These are phyloP conservation scores for Penicillium fuscoglaucum DNA, from an alignment of 2,329 filamentous ascomycete species.

Conservation along the genomic window DNA sequence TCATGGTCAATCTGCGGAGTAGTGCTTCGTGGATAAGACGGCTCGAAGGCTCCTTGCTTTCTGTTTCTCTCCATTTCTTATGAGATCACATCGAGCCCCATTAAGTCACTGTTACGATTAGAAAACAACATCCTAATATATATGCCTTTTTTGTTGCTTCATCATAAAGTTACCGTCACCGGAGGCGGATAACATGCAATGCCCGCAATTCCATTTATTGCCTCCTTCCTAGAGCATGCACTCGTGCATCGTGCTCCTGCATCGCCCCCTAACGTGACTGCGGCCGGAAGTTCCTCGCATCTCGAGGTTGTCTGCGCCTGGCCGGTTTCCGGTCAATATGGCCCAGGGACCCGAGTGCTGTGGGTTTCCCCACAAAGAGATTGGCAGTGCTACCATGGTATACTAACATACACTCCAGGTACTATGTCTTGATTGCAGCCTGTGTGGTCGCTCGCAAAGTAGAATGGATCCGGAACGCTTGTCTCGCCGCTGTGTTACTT, in stretches of 20 bases:
- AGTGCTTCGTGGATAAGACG: background rate
- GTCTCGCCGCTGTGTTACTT: constrained; percentile 62
- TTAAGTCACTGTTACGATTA: background rate
- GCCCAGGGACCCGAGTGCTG: constrained; percentile 43
- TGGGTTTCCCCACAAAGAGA: constrained; percentile 25
- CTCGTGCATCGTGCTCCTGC: constrained; percentile 19
- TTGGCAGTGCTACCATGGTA: background rate
- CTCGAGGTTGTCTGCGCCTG: constrained; percentile 46
- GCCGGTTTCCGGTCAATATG: constrained; percentile 47
- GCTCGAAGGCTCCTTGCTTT: background rate
- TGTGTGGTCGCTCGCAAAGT: constrained; percentile 63
- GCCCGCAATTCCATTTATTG: constrained; percentile 21
- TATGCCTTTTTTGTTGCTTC: constrained; percentile 11
- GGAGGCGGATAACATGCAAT: constrained; percentile 19
- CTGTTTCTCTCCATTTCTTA: background rate
- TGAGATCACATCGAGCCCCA: background rate
- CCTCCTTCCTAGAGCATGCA: constrained; percentile 7
- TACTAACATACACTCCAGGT: constrained; percentile 42
- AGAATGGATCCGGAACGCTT: constrained; percentile 64
- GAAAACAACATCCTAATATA: constrained; percentile 4
- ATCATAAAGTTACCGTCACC: background rate
- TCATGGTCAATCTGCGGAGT: constrained; percentile 1
- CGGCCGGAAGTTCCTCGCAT: background rate
- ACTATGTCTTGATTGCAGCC: constrained; percentile 64
- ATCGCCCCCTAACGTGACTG: constrained; percentile 26